Evolutionary conservation across 805 yeast species (phyloP).

Genomic region (Naumovozyma castellii): DNA sequence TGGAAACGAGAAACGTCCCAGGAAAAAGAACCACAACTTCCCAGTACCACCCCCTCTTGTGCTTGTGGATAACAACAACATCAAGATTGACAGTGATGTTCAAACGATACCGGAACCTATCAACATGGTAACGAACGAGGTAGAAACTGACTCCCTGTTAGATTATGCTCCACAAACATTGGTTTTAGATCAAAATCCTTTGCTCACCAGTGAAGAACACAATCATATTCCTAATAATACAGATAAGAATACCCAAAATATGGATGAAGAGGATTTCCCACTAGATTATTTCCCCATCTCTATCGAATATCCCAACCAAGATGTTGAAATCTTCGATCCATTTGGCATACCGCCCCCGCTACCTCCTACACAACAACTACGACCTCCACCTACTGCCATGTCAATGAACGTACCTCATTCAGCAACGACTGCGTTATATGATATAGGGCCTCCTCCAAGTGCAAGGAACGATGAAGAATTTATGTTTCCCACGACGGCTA

Average conservation of each 20-base stretch:
- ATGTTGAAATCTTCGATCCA: slow-evolving; percentile 8
- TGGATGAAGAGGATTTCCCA: slow-evolving; percentile 61
- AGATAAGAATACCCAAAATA: neutral
- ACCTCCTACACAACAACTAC: slow-evolving; percentile 6
- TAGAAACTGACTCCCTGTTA: neutral
- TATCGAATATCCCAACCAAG: slow-evolving; percentile 27
- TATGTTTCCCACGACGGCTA: slow-evolving; percentile 10
- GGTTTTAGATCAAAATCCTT: slow-evolving; percentile 9
- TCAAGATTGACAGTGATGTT: neutral
- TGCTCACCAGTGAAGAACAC: neutral
- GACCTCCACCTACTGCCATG: neutral
- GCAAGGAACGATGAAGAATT: slow-evolving; percentile 9
- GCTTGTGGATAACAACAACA: neutral
- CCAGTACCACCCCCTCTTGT: neutral
- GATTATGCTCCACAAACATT: slow-evolving; percentile 12
- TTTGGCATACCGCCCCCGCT: slow-evolving; percentile 5
- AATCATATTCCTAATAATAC: neutral
- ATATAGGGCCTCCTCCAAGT: neutral
- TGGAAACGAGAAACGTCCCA: too few species aligned
- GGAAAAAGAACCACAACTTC: neutral
- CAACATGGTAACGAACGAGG: neutral
- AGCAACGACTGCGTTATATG: neutral
- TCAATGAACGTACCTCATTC: neutral
- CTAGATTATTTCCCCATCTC: slow-evolving; percentile 52
- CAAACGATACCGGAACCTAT: neutral